These are phyloP conservation scores for Scytalidium sp. DNA, from an alignment of 2,329 filamentous ascomycete genomes.

Conservation along the genomic window DNA sequence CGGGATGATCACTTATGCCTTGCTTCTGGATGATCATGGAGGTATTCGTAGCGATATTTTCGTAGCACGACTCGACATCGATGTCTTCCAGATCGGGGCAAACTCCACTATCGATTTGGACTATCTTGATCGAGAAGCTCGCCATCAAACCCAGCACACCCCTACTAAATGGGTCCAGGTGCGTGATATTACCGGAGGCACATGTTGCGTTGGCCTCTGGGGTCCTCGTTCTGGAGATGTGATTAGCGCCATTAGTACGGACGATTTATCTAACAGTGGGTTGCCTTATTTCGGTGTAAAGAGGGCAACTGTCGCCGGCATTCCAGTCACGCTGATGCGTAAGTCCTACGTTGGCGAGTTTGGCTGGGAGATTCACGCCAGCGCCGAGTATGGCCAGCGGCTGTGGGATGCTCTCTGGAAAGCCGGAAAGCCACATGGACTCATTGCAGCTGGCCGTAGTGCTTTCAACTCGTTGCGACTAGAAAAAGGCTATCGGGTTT, in stretches of 20 bases:
- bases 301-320: constrained; percentile 45
- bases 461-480: constrained; percentile 57
- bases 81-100: constrained; percentile 52
- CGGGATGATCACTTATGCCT: constrained; percentile 52
- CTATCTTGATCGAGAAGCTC: constrained; percentile 52
- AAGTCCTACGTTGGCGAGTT: constrained; percentile 60
- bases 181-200: constrained; percentile 56
- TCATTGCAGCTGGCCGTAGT: constrained; percentile 55
- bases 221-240: constrained; percentile 54
- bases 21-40: constrained; percentile 51
- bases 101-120: constrained; percentile 53
- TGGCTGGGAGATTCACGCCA: constrained; percentile 62
- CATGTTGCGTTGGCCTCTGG: constrained; percentile 61
- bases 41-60: constrained; percentile 56
- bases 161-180: constrained; percentile 46
- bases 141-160: constrained; percentile 37
- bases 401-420: constrained; percentile 58
- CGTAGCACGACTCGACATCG: constrained; percentile 46
- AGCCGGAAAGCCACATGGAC: constrained; percentile 50
- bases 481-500: constrained; percentile 57
- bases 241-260: constrained; percentile 39
- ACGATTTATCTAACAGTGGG: constrained; percentile 42
- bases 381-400: constrained; percentile 52
- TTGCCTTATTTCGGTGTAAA: constrained; percentile 50
- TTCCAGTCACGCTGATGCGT: constrained; percentile 54